phyloP scores from a whole-genome alignment of 1,284 basidiomycete species.

The Moesziomyces globuligerus region DNA sequence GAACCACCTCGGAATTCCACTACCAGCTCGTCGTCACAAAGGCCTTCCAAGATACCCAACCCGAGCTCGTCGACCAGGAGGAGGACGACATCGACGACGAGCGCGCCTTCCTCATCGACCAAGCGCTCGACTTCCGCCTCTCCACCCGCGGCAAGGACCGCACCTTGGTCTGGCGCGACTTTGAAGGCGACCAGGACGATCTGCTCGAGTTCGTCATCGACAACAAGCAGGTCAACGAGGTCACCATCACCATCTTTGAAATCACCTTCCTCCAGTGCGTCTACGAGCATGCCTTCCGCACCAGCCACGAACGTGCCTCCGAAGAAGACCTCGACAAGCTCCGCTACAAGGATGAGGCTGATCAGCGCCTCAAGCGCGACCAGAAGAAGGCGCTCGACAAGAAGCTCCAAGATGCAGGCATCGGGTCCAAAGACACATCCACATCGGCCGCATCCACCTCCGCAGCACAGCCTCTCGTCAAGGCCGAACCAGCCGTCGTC shows the following conservation, averaged over 20 bases:
- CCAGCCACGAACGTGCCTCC: conserved; percentile 60
- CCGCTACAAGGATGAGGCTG: conserved; percentile 60
- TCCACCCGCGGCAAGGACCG: conserved; percentile 66
- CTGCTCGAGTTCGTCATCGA: conserved; percentile 81
- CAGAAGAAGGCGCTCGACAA: conserved; percentile 25
- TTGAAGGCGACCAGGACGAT: conserved; percentile 73
- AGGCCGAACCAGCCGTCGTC: conserved; percentile 11
- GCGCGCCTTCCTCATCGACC: conserved; percentile 87
- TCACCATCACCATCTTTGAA: conserved; percentile 86
- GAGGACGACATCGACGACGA: conserved; percentile 86
- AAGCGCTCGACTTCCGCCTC: conserved; percentile 78
- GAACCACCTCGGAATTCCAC: conserved; percentile 82
- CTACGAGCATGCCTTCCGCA: conserved; percentile 74
- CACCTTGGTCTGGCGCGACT: conserved; percentile 74
- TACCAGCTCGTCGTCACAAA: conserved; percentile 95
- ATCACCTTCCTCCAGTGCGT: conserved; percentile 92
- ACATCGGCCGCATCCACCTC: conserved; percentile 3
- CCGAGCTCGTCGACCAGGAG: conserved; percentile 91
- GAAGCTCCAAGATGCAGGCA: conserved; percentile 31
- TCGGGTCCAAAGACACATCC: conserved; percentile 8
- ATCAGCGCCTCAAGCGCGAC: conserved; percentile 27
- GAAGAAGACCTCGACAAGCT: conserved; percentile 67
- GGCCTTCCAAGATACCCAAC: conserved; percentile 94
- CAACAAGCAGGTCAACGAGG: conserved; percentile 75
- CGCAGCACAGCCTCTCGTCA: neutral